Conservation (phyloP, 2,329 filamentous ascomycete genomes). For the Hypoxylon sp. region DNA sequence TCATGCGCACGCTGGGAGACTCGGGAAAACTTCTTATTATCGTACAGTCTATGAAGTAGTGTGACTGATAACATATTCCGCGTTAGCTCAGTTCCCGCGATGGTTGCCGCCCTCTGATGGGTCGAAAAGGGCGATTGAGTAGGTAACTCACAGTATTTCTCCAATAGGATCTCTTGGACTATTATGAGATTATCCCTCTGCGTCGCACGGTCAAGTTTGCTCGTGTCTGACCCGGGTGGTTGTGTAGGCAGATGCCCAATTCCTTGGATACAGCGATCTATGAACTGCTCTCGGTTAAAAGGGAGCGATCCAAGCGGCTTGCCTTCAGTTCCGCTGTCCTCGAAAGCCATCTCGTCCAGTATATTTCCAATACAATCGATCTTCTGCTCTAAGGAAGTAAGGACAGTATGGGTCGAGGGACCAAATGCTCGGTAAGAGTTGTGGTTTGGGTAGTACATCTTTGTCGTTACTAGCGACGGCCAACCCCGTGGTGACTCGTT, state of each 20-base stretch:
- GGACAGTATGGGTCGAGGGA: slow-evolving; percentile 19
- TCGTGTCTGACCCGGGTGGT: not conserved
- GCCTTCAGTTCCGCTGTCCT: slow-evolving; percentile 4
- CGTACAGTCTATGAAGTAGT: slow-evolving; percentile 18
- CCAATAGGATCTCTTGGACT: slow-evolving; percentile 7
- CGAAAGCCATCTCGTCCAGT: slow-evolving; percentile 38
- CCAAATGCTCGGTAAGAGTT: slow-evolving; percentile 41
- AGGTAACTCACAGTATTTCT: slow-evolving; percentile 38
- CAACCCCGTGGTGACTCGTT: slow-evolving; percentile 32
- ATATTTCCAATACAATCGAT: slow-evolving; percentile 37
- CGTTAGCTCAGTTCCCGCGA: not conserved
- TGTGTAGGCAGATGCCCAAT: slow-evolving; percentile 9
- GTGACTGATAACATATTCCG: slow-evolving; percentile 12
- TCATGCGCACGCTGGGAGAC: slow-evolving; percentile 32
- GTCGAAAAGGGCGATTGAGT: no score
- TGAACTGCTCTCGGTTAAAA: slow-evolving; percentile 42
- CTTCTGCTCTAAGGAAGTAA: slow-evolving; percentile 36
- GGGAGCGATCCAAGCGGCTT: slow-evolving; percentile 35
- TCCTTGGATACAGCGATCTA: slow-evolving; percentile 29
- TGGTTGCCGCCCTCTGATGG: not conserved
- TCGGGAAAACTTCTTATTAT: slow-evolving; percentile 31
- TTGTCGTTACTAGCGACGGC: slow-evolving; percentile 35
- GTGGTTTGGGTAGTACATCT: slow-evolving; percentile 37
- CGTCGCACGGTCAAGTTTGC: slow-evolving; percentile 18
- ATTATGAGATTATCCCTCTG: slow-evolving; percentile 40